Conservation (phyloP, 2,329 filamentous ascomycete genomes). For the Colletotrichum lupini region DNA sequence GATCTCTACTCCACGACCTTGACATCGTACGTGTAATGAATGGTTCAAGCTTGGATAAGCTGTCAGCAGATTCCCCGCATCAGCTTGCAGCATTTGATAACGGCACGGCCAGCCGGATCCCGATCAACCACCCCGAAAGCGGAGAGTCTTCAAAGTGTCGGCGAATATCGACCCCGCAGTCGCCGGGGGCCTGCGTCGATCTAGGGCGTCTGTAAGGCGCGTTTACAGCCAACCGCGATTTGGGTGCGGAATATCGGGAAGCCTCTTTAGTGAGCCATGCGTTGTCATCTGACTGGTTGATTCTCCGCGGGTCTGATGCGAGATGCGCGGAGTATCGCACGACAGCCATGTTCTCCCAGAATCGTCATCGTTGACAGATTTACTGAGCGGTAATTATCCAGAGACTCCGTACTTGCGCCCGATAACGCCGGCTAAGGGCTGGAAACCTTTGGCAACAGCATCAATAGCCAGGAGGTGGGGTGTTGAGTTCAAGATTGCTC, state of each 20-base stretch:
- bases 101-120: not conserved
- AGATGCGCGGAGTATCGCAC: not conserved
- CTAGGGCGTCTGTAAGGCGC: not conserved
- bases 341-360: too few species aligned
- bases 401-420: too few species aligned
- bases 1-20: too few species aligned
- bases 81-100: not conserved
- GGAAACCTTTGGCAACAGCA: too few species aligned
- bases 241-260: not conserved
- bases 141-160: not conserved
- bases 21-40: not conserved
- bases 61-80: conserved; percentile 5
- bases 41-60: not conserved
- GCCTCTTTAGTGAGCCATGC: not conserved
- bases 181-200: not conserved
- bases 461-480: too few species aligned
- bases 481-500: too few species aligned
- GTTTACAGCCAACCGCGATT: too few species aligned
- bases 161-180: not conserved
- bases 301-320: not conserved
- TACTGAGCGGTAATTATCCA: too few species aligned
- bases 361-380: too few species aligned
- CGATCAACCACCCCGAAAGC: not conserved
- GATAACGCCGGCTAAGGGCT: too few species aligned
- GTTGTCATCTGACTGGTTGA: not conserved